Base-by-base conservation (phyloP, 2,329 filamentous ascomycete genomes). In the Penicillium digitatum region DNA sequence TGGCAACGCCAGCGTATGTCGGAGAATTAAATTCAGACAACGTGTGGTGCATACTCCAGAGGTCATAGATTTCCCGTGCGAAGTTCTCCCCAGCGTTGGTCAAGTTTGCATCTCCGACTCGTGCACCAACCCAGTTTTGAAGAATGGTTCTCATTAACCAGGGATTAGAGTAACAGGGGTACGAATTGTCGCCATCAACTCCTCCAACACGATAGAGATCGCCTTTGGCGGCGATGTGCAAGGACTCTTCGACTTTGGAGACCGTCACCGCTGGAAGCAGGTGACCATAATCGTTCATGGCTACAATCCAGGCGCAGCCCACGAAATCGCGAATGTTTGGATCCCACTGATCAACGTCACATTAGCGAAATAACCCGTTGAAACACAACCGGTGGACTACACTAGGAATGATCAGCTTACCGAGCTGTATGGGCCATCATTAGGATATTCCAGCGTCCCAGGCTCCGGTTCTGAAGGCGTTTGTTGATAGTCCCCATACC, bases 101-200 rank as follows among this genome's bases (percentile, higher is more conserved):
- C 78, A 87, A 82, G 62, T 87, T 87, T 9, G 71, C 68, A 52
- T 86, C 81, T 38, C 77, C 77, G 3, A 81, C 63, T 9, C 75
- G 75, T 2, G 76, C 75, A 4, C 84, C 84, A 0, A 80, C 79
- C 82, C 83, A 87, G 12, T 81, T 80, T 1, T 80, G 77, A 3
- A 81, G 75, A 29, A 86, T 80, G 0, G 84, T 82, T n/a, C 84
- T 76, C 84, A 87, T 87, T 31, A 87, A 77, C 20, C 78, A 76
- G 56, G 80, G 81, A 61, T 86, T 86, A 54, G 79, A 83, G 65
- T 87, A 86, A 0, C 81, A 76, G 0, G 83, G 82, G 52, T 85
- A 86, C 0, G 87, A 69, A 51, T 87, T 87, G 55, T 87, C 84
- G 35, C 73, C 74, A 48, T 84, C 79, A 0, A 86, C 71, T 14